Base-by-base conservation (phyloP, 306 rosid genomes). In the Bauhinia variegata region DNA sequence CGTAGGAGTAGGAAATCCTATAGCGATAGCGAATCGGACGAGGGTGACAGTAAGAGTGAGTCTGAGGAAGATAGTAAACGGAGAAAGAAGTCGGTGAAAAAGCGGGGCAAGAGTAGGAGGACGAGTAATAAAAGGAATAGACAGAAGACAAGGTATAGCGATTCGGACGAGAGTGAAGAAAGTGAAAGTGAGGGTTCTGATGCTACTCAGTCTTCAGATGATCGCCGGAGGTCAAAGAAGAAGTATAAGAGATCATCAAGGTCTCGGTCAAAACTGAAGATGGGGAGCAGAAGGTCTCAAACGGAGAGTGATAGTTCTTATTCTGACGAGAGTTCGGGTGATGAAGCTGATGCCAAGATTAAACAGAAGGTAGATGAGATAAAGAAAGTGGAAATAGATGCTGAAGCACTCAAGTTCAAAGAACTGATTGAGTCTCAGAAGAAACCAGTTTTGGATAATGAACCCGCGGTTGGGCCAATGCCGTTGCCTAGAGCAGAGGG, bases 401-500 rank as follows among this genome's bases (percentile, higher is more conserved):
- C 54, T 32, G 98, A 92, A 78, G 91, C 87, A 19, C 16, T 89
- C 61, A 72, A 59, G 55, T 72, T 93, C 18, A 89, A 74, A 84
- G 98, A 89, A 53, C 67, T 86, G 74, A 73, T 84, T 6, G 97
- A 90, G 73, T 81, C 81, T 3, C 99, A 93, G 80, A 90, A 83
- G 86, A 89, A 80, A 75, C 85, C 88, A 0, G 73, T 79, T 5
- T 54, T 86, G 82, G 96, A 93, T 67, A 60, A 77, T 11, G 97
- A 90, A 50, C 81, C 83, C 2, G 7, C 78, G n/a, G 96, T 93
- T 72, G 99, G 99, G 63, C 99, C 99, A 37, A 78, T 79, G 82
- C 99, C 99, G 0, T 63, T 93, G 84, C 99, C 99, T 0, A 88
- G 84, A 83, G 92, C 97, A 3, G 99, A 93, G 74, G 99, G 97